A percentile compares a stretch with the other conserved stretches of the same genome.
Evolutionary conservation across 352 stramenopile species (phyloP).

Genomic region (Phytophthora macrochlamydospora): DNA sequence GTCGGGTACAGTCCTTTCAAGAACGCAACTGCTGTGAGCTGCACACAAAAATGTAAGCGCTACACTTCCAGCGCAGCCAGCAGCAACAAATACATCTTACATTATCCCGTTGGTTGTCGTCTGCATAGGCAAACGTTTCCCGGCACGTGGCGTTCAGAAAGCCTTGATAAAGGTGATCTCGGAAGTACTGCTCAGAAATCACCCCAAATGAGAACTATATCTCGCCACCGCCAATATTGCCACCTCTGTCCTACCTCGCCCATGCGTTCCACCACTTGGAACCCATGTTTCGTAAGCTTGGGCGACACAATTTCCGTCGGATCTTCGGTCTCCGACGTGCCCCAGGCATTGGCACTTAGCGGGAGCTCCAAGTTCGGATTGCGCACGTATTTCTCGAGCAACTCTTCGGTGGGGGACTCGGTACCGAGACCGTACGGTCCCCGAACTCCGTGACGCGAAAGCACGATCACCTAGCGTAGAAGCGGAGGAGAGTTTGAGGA

Average conservation of each 20-base stretch:
- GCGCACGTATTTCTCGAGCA: constrained; percentile 64
- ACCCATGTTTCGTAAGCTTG: constrained; percentile 84
- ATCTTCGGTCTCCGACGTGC: constrained; percentile 71
- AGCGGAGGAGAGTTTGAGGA: background rate
- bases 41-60: background rate
- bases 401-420: constrained; percentile 45
- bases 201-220: constrained; percentile 8
- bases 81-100: constrained; percentile 35
- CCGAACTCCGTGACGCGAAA: constrained; percentile 75
- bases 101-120: constrained; percentile 78
- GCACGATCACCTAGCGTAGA: constrained; percentile 54
- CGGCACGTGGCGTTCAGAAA: constrained; percentile 63
- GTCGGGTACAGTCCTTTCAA: constrained; percentile 53
- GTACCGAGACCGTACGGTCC: constrained; percentile 75
- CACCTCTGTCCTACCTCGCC: constrained; percentile 41
- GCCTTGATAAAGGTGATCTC: constrained; percentile 62
- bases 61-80: background rate
- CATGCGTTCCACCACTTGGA: constrained; percentile 65
- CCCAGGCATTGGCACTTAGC: constrained; percentile 60
- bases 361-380: constrained; percentile 66
- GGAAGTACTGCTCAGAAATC: constrained; percentile 62
- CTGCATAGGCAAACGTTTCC: constrained; percentile 70
- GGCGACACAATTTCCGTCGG: constrained; percentile 65
- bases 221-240: constrained; percentile 2
- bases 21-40: constrained; percentile 75